Evolutionary conservation across 108 stramenopile genomes (phyloP), one percentile per base, ranked within the genome.

Genomic region (Skeletonema menzelii): DNA sequence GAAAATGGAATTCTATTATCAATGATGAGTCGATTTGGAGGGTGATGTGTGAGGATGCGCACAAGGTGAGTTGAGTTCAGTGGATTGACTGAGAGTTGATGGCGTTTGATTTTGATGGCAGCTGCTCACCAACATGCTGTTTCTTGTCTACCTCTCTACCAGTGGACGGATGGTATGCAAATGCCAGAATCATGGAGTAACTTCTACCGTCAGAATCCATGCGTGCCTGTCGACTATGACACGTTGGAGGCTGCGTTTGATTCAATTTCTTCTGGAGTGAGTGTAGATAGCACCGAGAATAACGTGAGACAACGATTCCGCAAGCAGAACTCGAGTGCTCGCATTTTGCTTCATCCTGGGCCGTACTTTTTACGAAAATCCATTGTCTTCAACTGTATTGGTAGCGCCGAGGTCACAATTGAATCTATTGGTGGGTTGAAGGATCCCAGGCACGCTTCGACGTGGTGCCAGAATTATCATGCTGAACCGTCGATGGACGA

Each of bases 191-290:
- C 88, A 10, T 93, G 92, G 92, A 53, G 77, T 28, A 65, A 89
- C 20, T 78, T 70, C 56, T 93, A 93, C 76, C 73, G 66, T 31
- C 27, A 62, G 57, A 87, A 85, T 65, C 92, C 92, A 26, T 91
- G 87, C 56, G 85, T 93, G 24, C 92, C 92, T 10, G 60, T 88
- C 40, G 92, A 93, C 59, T 93, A 80, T 69, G 67, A 87, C n/a
- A 79, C 85, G 19, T 73, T 93, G 47, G 63, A 68, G 28, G 49
- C 64, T 20, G 92, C 90, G 26, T 65, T 91, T 49, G 79, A 71
- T 15, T 46, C 67, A 6, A 67, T 70, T 17, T 72, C 70, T 12
- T 70, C 70, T 24, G 80, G 67, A 12, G 56, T 64, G 26, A 32
- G 58, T 1, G 46, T 8, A 17, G 44, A 70, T 2, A 56, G 11